These are phyloP conservation scores for Candida sanyiensis DNA, from an alignment of 805 yeast genomes.

Conservation along the genomic window DNA sequence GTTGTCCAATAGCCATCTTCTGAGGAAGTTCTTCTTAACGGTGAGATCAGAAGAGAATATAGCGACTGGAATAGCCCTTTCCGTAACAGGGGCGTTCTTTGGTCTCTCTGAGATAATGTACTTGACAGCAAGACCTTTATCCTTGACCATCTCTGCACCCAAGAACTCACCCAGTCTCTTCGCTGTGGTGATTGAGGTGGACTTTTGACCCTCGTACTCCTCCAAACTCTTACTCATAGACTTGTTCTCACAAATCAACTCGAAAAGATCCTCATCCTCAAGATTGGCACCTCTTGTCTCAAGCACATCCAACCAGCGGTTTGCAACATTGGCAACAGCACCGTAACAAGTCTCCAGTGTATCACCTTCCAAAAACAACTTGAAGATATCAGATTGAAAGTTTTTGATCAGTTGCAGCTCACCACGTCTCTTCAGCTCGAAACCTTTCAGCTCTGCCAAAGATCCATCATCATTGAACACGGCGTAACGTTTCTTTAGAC, in stretches of 20 bases:
- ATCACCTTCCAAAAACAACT: slow-evolving; percentile 81
- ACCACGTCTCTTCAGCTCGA: slow-evolving; percentile 94
- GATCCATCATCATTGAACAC: slow-evolving; percentile 94
- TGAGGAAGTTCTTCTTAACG: slow-evolving; percentile 65
- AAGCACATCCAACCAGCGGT: slow-evolving; percentile 91
- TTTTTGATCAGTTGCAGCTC: slow-evolving; percentile 89
- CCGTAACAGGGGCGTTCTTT: slow-evolving; percentile 82
- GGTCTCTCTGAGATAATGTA: slow-evolving; percentile 87
- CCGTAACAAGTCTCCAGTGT: slow-evolving; percentile 74
- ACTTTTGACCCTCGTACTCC: slow-evolving; percentile 86
- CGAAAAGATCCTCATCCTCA: slow-evolving; percentile 91
- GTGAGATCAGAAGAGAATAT: slow-evolving; percentile 78
- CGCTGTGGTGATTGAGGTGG: slow-evolving; percentile 95
- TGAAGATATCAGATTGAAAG: slow-evolving; percentile 92
- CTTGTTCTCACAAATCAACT: slow-evolving; percentile 91
- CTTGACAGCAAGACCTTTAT: slow-evolving; percentile 92
- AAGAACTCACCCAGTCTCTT: slow-evolving; percentile 87
- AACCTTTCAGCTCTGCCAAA: slow-evolving; percentile 92
- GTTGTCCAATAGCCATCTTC: slow-evolving; percentile 84
- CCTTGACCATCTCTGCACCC: slow-evolving; percentile 95
- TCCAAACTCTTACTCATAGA: slow-evolving; percentile 88
- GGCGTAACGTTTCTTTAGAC: slow-evolving; percentile 92
- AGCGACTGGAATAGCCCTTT: slow-evolving; percentile 94
- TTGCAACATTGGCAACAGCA: slow-evolving; percentile 89
- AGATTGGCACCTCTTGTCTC: slow-evolving; percentile 81